These are phyloP conservation scores for Aspergillus niger DNA, from an alignment of 2,329 filamentous ascomycete species.

Conservation along the genomic window DNA sequence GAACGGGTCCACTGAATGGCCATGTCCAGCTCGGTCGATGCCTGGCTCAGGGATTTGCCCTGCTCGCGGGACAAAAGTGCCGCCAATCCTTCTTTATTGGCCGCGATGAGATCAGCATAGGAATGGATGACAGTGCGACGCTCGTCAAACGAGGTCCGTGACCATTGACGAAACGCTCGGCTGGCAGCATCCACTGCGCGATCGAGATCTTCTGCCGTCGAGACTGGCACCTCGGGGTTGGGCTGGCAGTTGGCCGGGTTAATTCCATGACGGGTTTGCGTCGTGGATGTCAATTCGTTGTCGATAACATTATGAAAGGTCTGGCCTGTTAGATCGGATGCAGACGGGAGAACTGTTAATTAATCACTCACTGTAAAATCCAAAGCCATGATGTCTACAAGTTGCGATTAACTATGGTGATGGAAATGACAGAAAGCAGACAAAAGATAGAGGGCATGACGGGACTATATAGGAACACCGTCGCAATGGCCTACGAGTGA, in stretches of 20 bases:
- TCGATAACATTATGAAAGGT: constrained; percentile 57
- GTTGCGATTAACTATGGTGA: neutral
- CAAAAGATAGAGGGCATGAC: neutral
- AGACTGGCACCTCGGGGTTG: constrained; percentile 55
- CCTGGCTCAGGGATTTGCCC: constrained; percentile 41
- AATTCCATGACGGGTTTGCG: constrained; percentile 50
- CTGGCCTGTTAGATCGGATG: neutral
- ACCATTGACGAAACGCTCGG: constrained; percentile 53
- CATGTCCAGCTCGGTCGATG: constrained; percentile 30
- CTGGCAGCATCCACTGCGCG: constrained; percentile 52
- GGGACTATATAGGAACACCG: neutral
- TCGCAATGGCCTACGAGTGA: neutral
- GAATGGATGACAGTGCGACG: constrained; percentile 35
- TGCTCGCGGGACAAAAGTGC: constrained; percentile 47
- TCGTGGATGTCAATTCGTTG: constrained; percentile 49
- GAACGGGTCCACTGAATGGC: constrained; percentile 26
- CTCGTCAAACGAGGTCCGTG: constrained; percentile 36
- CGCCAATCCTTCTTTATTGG: constrained; percentile 38
- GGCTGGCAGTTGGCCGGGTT: constrained; percentile 55
- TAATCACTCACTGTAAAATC: neutral
- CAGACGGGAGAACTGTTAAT: neutral
- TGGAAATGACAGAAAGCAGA: neutral
- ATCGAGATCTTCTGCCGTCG: constrained; percentile 53
- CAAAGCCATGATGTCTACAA: neutral
- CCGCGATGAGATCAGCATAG: constrained; percentile 39